A percentile compares a stretch with the other conserved stretches of the same genome.
Conservation (phyloP, 495 filamentous ascomycete genomes). For the Lindgomyces ingoldianus region DNA sequence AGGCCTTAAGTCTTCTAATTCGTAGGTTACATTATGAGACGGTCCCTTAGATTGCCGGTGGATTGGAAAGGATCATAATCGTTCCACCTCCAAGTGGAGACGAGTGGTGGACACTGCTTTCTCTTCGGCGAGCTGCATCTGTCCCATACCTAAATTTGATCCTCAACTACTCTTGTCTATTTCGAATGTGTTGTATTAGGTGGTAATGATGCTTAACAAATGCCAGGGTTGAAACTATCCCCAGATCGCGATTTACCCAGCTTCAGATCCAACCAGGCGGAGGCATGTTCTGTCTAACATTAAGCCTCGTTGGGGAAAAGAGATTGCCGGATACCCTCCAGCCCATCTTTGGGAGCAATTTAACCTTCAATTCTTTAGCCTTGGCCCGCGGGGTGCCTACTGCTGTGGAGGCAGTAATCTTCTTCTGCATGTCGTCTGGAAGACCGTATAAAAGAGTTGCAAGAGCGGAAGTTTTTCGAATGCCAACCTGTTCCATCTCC, state of each 20-base stretch:
- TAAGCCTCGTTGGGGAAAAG: conserved; percentile 10
- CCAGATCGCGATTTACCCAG: neutral
- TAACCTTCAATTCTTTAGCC: conserved; percentile 27
- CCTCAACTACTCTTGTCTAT: too few relatives aligned
- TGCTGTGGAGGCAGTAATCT: conserved; percentile 24
- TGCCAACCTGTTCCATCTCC: conserved; percentile 28
- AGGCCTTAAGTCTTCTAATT: too few relatives aligned
- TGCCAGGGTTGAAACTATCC: too few relatives aligned
- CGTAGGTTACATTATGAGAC: too few relatives aligned
- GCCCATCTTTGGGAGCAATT: conserved; percentile 17
- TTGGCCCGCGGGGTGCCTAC: conserved; percentile 19
- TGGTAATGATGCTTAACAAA: too few relatives aligned
- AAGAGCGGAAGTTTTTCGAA: conserved; percentile 37
- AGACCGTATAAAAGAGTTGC: conserved; percentile 33
- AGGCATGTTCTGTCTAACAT: neutral
- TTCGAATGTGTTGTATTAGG: too few relatives aligned
- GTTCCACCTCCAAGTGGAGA: too few relatives aligned
- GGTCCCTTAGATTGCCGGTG: too few relatives aligned
- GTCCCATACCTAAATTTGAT: too few relatives aligned
- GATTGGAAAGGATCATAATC: too few relatives aligned
- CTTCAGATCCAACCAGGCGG: conserved; percentile 12
- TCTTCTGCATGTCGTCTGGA: conserved; percentile 27
- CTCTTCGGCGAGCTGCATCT: too few relatives aligned
- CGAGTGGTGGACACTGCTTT: too few relatives aligned
- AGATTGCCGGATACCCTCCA: conserved; percentile 26